Evolutionary conservation across 208 protist genomes (phyloP).

Genomic region (Trichomonas vaginalis): DNA sequence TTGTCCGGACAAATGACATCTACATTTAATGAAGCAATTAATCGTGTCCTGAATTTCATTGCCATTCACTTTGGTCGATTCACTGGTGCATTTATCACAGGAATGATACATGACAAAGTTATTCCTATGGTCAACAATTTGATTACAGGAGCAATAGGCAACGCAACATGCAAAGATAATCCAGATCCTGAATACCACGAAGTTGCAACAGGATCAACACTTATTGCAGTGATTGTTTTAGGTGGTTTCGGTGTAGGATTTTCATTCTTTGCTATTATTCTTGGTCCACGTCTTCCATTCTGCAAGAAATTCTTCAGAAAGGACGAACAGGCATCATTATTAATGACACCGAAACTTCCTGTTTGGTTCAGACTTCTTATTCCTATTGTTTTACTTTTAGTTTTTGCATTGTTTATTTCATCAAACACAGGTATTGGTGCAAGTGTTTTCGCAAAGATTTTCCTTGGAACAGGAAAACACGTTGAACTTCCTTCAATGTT

Average conservation of each 20-base stretch:
- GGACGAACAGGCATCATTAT: background rate
- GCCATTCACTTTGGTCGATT: background rate
- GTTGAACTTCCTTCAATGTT: constrained; percentile 42
- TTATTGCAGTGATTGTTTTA: background rate
- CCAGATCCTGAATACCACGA: background rate
- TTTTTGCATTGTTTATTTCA: background rate
- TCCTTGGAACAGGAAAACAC: background rate
- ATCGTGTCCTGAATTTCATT: background rate
- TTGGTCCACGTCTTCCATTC: background rate
- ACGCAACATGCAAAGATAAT: background rate
- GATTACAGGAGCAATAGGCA: background rate
- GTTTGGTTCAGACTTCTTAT: background rate
- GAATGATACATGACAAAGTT: background rate
- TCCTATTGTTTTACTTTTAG: background rate
- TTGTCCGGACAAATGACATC: background rate
- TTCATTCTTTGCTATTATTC: background rate
- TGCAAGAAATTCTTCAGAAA: background rate
- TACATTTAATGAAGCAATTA: background rate
- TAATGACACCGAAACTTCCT: background rate
- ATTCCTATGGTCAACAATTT: background rate
- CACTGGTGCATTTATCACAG: background rate
- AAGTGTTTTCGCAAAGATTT: background rate
- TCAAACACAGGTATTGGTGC: background rate
- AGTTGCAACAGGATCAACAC: background rate
- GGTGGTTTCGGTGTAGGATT: background rate